phyloP scores from a whole-genome alignment of 257 asterid genomes.

The Forsythia viridissima region DNA sequence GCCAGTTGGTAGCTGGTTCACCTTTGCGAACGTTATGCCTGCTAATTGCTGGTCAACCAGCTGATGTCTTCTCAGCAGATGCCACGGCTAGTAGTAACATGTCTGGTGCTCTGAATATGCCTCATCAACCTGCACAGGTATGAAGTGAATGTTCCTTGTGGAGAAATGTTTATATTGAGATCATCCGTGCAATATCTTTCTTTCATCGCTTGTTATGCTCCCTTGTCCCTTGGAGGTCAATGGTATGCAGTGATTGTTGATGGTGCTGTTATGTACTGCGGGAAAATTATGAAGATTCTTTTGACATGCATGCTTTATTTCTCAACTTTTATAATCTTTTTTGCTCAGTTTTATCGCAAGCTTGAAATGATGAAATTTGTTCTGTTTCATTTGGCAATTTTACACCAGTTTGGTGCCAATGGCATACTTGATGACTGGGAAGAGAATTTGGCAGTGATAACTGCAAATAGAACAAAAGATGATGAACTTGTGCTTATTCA shows the following conservation, averaged over 20 bases:
- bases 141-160: constrained; percentile 21
- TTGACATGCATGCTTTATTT: not conserved
- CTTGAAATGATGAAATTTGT: constrained; percentile 17
- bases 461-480: constrained; percentile 94
- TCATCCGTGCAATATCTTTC: not conserved
- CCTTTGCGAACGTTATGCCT: constrained; percentile 94
- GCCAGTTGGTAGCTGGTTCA: constrained; percentile 82
- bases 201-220: not conserved
- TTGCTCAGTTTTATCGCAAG: not conserved
- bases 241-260: not conserved
- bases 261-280: constrained; percentile 10
- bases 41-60: constrained; percentile 92
- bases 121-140: constrained; percentile 80
- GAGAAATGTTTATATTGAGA: not conserved
- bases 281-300: constrained; percentile 3
- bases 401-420: constrained; percentile 55
- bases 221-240: not conserved
- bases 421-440: constrained; percentile 95
- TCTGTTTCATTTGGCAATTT: constrained; percentile 20
- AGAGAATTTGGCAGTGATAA: constrained; percentile 90
- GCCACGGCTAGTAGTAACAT: constrained; percentile 41
- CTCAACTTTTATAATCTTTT: constrained; percentile 3
- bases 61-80: constrained; percentile 74
- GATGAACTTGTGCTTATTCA: constrained; percentile 93
- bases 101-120: constrained; percentile 44